Conservation (phyloP, 2,329 filamentous ascomycete genomes). For the Cladosporium oxysporum region DNA sequence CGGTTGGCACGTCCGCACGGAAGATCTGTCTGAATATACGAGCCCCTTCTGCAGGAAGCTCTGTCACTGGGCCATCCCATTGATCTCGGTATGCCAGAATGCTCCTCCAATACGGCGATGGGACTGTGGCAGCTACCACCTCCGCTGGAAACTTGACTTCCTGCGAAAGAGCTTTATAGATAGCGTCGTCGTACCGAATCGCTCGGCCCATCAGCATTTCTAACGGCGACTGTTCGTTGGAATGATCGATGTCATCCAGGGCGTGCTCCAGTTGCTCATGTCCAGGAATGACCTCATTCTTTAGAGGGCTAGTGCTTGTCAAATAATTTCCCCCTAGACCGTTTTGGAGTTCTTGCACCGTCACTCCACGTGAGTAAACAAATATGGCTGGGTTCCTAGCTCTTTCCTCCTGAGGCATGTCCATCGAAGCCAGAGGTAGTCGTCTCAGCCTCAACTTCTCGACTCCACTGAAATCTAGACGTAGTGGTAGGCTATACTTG, state of each 20-base stretch:
- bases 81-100: constrained; percentile 26
- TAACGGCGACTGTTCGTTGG: neutral
- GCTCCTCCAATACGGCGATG: constrained; percentile 21
- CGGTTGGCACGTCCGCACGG: constrained; percentile 5
- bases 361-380: constrained; percentile 34
- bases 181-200: constrained; percentile 25
- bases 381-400: neutral
- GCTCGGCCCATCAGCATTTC: constrained; percentile 18
- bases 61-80: constrained; percentile 2
- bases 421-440: constrained; percentile 32
- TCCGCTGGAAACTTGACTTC: constrained; percentile 20
- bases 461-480: constrained; percentile 36
- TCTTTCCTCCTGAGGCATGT: neutral
- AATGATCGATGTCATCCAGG: neutral
- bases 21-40: constrained; percentile 15
- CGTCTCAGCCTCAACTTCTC: constrained; percentile 47
- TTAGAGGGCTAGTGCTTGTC: constrained; percentile 25
- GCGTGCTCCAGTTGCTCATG: constrained; percentile 22
- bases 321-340: constrained; percentile 30
- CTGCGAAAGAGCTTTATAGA: constrained; percentile 24
- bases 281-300: constrained; percentile 22
- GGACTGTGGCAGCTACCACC: neutral
- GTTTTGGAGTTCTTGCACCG: constrained; percentile 27
- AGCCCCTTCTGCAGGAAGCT: neutral
- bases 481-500: constrained; percentile 28